These are phyloP conservation scores for Xylaria sp. DNA, from an alignment of 2,329 filamentous ascomycete genomes.

Conservation along the genomic window DNA sequence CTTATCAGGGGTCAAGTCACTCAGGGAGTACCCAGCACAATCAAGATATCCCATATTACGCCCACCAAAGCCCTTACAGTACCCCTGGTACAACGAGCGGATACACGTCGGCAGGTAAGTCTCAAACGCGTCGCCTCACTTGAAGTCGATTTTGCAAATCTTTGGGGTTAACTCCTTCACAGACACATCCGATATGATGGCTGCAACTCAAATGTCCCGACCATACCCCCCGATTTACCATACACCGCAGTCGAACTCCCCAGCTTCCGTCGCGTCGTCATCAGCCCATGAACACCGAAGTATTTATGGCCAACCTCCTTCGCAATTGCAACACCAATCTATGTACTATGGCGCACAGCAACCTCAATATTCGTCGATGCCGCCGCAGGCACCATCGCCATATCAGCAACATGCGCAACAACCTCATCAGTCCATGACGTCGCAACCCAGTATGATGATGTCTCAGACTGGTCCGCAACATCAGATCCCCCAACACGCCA, in stretches of 20 bases:
- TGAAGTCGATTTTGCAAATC: slow-evolving; percentile 13
- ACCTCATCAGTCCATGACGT: slow-evolving; percentile 69
- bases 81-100: slow-evolving; percentile 82
- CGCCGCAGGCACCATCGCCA: slow-evolving; percentile 69
- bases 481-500: slow-evolving; percentile 68
- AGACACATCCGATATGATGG: slow-evolving; percentile 75
- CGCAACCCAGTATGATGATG: slow-evolving; percentile 75
- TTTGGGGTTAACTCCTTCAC: slow-evolving; percentile 39
- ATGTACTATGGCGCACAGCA: slow-evolving; percentile 79
- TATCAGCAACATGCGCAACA: slow-evolving; percentile 70
- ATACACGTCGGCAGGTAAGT: slow-evolving; percentile 88
- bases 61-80: slow-evolving; percentile 85
- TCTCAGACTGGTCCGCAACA: slow-evolving; percentile 68
- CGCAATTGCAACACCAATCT: slow-evolving; percentile 80
- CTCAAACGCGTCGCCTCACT: slow-evolving; percentile 38
- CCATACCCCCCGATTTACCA: slow-evolving; percentile 94
- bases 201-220: slow-evolving; percentile 75
- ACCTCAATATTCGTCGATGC: slow-evolving; percentile 74
- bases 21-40: slow-evolving; percentile 69
- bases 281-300: slow-evolving; percentile 88
- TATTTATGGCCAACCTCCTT: slow-evolving; percentile 82
- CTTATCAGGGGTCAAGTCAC: slow-evolving; percentile 76
- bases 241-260: slow-evolving; percentile 94
- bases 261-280: slow-evolving; percentile 90
- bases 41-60: slow-evolving; percentile 79